Percentiles rank a stretch among this genome's conserved stretches.
These are phyloP conservation scores for Entoloma clypeatum DNA, from an alignment of 1,284 basidiomycete genomes.

Conservation along the genomic window DNA sequence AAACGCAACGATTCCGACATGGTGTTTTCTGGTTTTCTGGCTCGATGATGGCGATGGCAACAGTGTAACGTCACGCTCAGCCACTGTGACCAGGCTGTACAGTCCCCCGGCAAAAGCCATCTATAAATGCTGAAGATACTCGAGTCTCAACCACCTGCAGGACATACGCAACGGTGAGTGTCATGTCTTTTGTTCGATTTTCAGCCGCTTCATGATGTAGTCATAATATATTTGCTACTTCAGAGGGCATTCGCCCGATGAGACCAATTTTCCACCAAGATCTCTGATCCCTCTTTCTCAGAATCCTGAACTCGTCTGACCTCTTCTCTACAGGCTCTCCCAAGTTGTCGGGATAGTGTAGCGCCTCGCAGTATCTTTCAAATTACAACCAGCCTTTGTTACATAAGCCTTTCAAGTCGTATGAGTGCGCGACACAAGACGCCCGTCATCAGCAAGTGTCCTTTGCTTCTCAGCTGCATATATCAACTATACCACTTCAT, in stretches of 20 bases:
- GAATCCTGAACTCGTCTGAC: constrained; percentile 53
- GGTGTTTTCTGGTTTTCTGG: constrained; percentile 41
- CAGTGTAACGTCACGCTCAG: constrained; percentile 42
- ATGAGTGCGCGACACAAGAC: constrained; percentile 20
- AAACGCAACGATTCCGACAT: constrained; percentile 88
- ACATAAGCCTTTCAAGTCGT: constrained; percentile 9
- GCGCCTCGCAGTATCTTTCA: not conserved
- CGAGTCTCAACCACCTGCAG: not conserved
- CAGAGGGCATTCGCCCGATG: constrained; percentile 45
- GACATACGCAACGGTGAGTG: not conserved
- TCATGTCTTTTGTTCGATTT: constrained; percentile 1
- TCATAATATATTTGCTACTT: constrained; percentile 46
- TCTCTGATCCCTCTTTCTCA: constrained; percentile 44
- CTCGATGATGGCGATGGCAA: constrained; percentile 29
- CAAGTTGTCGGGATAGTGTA: not conserved
- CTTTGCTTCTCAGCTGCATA: not conserved
- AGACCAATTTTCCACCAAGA: constrained; percentile 57
- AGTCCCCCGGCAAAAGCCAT: constrained; percentile 36
- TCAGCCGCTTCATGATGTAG: constrained; percentile 18
- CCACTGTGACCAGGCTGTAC: constrained; percentile 55
- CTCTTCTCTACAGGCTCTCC: constrained; percentile 37
- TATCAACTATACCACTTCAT: not conserved
- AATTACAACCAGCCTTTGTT: constrained; percentile 4
- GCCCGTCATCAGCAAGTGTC: constrained; percentile 56
- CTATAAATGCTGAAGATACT: constrained; percentile 5